Evolutionary conservation across 192 early-diverging fungal genomes (phyloP), one percentile per base, ranked within the genome.

Genomic region (Linnemannia zychae): DNA sequence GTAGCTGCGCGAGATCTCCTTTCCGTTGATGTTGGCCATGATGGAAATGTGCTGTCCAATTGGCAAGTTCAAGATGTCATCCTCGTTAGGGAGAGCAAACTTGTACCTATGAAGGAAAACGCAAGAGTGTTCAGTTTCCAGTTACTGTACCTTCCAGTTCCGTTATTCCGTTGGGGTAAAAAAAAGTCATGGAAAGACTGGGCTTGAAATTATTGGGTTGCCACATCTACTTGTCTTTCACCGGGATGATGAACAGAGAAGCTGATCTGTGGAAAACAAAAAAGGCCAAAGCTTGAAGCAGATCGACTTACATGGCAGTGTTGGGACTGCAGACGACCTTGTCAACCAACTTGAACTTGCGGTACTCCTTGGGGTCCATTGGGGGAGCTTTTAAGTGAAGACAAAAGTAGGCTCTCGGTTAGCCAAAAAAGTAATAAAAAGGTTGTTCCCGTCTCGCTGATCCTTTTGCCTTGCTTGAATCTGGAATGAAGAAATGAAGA

Each of bases 1-100:
- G 89, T 99, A 99, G 86, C 94, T 96, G 65, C 98, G 94, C 57
- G 89, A 90, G 53, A 97, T 91, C 34, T 94, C 90, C 87, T 97
- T 97, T 72, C 96, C 97, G 68, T 94, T 91, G 71, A 98, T 92
- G 46, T 93, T 90, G 33, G 95, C 95, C 90, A 94, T 95, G 63
- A 99, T 82, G 49, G 96, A 95, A 83, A 99, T 96, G 81, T 99
- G 97, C 88, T 97, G 97, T 2, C 97, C 97, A 78, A 96, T 97
- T 63, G 97, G 97, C 69, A 99, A 89, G n/a, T 97, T 97, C 65
- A 99, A 90, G 40, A 88, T 75, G 47, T 89, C 89, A 53, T 94
- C 91, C 66, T 91, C 87, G 36, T 87, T 50, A 7, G 96, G 95
- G 46, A 98, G 91, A 57, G 86, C 94, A 84, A 98, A 97, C 50